Percentiles rank a stretch among this genome's conserved stretches.
Conservation (phyloP, 2,329 filamentous ascomycete genomes). For the Neoarthrinium moseri region DNA sequence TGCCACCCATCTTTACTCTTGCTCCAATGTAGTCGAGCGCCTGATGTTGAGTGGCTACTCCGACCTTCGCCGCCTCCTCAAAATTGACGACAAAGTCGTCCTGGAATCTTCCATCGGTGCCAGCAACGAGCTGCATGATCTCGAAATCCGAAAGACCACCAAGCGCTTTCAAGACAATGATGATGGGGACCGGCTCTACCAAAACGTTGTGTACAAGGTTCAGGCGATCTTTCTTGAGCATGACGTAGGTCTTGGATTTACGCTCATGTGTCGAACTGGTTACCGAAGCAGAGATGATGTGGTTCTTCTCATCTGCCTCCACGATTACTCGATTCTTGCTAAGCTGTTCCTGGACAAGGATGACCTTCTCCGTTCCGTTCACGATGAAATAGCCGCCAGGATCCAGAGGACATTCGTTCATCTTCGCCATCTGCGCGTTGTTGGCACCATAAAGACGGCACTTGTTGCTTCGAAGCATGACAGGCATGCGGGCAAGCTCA, state of each 20-base stretch:
- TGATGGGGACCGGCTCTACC: conserved; percentile 90
- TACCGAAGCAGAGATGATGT: conserved; percentile 90
- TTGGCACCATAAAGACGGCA: conserved; percentile 82
- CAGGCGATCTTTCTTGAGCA: conserved; percentile 90
- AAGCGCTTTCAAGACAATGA: conserved; percentile 88
- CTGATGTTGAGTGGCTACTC: conserved; percentile 90
- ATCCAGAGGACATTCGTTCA: conserved; percentile 95
- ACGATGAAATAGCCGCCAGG: conserved; percentile 98
- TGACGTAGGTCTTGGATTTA: conserved; percentile 96
- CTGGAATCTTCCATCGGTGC: conserved; percentile 83
- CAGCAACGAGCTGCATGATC: conserved; percentile 87
- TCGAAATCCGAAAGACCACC: conserved; percentile 93
- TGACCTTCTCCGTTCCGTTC: conserved; percentile 97
- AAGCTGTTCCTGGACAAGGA: conserved; percentile 95
- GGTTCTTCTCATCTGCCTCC: conserved; percentile 88
- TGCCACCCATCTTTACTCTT: conserved; percentile 83
- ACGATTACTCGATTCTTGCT: conserved; percentile 99
- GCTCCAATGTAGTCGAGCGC: conserved; percentile 89
- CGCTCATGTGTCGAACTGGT: conserved; percentile 97
- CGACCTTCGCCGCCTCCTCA: conserved; percentile 81
- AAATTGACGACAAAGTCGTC: conserved; percentile 96
- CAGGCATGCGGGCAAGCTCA: conserved; percentile 84
- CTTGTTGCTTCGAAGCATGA: conserved; percentile 96
- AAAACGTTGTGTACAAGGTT: conserved; percentile 90
- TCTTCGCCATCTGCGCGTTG: conserved; percentile 82